Conservation (phyloP, 176 grass and related monocot genomes). For the Aegilops bicornis region DNA sequence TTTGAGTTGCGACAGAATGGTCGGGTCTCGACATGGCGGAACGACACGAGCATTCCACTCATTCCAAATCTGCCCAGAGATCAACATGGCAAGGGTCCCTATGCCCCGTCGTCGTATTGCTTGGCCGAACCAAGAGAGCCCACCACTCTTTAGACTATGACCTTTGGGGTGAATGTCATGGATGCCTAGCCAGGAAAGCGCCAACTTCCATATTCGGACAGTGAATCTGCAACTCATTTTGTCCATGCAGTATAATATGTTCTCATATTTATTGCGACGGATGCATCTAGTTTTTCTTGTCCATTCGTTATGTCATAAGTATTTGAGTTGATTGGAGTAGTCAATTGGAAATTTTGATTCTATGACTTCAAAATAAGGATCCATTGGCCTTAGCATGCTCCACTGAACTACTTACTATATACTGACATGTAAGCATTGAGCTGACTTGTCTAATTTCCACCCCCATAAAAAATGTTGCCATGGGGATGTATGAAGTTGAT, state of each 20-base stretch:
- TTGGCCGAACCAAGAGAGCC: too few species aligned
- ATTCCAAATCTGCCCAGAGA: too few species aligned
- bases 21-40: too few species aligned
- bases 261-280: background rate
- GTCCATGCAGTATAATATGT: background rate
- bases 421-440: background rate
- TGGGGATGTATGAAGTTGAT: background rate
- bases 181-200: too few species aligned
- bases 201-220: too few species aligned
- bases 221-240: background rate
- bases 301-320: background rate
- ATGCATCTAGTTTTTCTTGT: background rate
- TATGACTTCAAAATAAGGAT: background rate
- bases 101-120: too few species aligned
- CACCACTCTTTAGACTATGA: too few species aligned
- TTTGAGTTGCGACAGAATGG: too few species aligned
- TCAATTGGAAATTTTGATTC: background rate
- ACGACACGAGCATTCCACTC: too few species aligned
- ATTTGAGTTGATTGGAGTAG: conserved; percentile 4
- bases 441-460: background rate
- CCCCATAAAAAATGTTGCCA: background rate
- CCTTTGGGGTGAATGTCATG: too few species aligned
- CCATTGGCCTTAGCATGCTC: background rate
- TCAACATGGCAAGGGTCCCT: too few species aligned
- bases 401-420: background rate